phyloP scores from a whole-genome alignment of 441 rosid genomes.

The Bruguiera hainesii region DNA sequence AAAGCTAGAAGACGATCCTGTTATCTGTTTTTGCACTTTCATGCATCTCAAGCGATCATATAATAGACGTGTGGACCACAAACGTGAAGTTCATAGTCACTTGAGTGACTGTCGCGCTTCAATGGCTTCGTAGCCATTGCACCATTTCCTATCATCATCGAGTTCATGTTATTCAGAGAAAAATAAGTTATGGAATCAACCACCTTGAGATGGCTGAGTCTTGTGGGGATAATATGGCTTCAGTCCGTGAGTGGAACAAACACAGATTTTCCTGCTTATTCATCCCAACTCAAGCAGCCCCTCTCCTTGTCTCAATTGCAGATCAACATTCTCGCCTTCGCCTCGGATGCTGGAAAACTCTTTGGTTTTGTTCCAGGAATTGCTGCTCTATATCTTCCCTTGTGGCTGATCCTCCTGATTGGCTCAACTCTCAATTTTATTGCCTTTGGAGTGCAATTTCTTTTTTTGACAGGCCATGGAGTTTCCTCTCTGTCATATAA shows the following conservation, averaged over 20 bases:
- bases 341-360: slow-evolving; percentile 81
- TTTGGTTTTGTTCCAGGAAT: slow-evolving; percentile 68
- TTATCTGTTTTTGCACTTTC: no score
- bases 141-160: no score
- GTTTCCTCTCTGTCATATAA: slow-evolving; percentile 45
- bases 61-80: no score
- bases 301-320: slow-evolving; percentile 69
- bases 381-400: slow-evolving; percentile 64
- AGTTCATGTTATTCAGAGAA: no score
- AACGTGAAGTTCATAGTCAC: no score
- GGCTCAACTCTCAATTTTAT: slow-evolving; percentile 57
- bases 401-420: slow-evolving; percentile 64
- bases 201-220: slow-evolving; percentile 62
- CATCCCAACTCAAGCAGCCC: slow-evolving; percentile 65
- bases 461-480: slow-evolving; percentile 37
- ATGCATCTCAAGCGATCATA: no score
- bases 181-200: slow-evolving; percentile 25
- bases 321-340: slow-evolving; percentile 76
- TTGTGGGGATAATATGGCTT: slow-evolving; percentile 73
- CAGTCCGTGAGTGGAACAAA: slow-evolving; percentile 77
- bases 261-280: slow-evolving; percentile 78
- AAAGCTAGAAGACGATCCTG: no score
- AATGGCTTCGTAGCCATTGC: no score
- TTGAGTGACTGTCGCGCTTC: no score
- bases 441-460: slow-evolving; percentile 73